Evolutionary conservation across 148 eudicot species (phyloP), one percentile per base, ranked within the genome.

Genomic region (Chenopodium album): DNA sequence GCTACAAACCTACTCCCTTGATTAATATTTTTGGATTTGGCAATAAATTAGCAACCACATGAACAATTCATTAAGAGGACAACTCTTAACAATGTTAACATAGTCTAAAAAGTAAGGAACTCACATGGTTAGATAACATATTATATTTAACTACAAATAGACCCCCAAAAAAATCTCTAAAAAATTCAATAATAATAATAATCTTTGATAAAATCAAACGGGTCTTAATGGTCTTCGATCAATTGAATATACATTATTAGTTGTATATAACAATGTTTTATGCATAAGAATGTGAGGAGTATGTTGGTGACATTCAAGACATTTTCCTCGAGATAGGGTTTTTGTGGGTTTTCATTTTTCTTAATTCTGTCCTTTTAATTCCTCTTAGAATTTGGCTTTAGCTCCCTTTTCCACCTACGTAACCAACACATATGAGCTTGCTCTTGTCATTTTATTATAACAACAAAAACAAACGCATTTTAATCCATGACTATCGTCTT

Each of bases 291-390:
- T 64, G 28, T 71, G 75, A 79, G 89, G 81, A 84, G 80, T 23
- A 81, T 87, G 88, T 81, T 87, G 86, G 84, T 81, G 83, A 76
- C 67, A 70, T 63, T 66, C 68, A 63, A 73, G 87, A 84, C 87
- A 87, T 22, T 26, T 84, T 46, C 85, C 89, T 81, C 81, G 86
- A 78, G 44, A 73, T 50, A 37, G 68, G 64, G 31, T 54, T 71
- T 66, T 79, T 64, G 4, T 67, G 52, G 37, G 75, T 34, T 12
- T 28, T 72, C 20, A 47, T 48, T 77, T 80, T 34, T 20, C 2
- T 16, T 31, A 31, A 31, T 31, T 60, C 14, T 50, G 54, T 76
- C 22, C 76, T 50, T 76, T 62, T 50, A 6, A 75, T 77, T 50
- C 41, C 50, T 75, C 73, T 60, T 75, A 32, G 9, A 32, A 71